These are phyloP conservation scores for Wickerhamomyces mucosus DNA, from an alignment of 805 yeast genomes.

Conservation along the genomic window DNA sequence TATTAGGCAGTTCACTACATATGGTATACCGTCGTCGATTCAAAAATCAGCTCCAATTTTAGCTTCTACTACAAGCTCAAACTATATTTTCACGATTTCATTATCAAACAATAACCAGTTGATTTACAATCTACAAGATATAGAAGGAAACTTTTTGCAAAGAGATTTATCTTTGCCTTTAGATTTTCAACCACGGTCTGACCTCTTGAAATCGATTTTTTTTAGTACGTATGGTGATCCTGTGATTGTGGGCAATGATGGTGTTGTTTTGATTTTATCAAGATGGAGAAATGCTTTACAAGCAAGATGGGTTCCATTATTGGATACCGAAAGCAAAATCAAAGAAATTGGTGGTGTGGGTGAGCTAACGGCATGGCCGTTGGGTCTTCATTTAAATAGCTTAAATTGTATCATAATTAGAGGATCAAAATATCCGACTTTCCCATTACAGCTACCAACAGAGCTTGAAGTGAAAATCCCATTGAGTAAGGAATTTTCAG, in stretches of 20 bases:
- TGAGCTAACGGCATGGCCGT: constrained; percentile 75
- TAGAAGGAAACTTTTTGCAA: constrained; percentile 38
- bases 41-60: constrained; percentile 68
- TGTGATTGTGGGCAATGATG: constrained; percentile 72
- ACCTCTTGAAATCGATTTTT: constrained; percentile 55
- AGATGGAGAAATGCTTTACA: constrained; percentile 74
- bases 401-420: constrained; percentile 69
- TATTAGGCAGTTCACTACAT: constrained; percentile 57
- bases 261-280: constrained; percentile 56
- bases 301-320: constrained; percentile 79
- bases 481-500: constrained; percentile 22
- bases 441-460: constrained; percentile 79
- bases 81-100: constrained; percentile 23
- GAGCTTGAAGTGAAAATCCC: constrained; percentile 71
- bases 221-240: constrained; percentile 90
- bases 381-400: constrained; percentile 64
- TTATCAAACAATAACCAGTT: constrained; percentile 21
- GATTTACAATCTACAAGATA: constrained; percentile 34
- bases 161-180: constrained; percentile 39
- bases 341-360: constrained; percentile 42
- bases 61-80: constrained; percentile 28
- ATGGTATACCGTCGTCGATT: constrained; percentile 64
- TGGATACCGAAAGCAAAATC: constrained; percentile 41
- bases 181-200: constrained; percentile 11
- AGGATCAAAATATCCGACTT: constrained; percentile 63